These are phyloP conservation scores for Davidsoniella australis DNA, from an alignment of 2,329 filamentous ascomycete species.

Conservation along the genomic window DNA sequence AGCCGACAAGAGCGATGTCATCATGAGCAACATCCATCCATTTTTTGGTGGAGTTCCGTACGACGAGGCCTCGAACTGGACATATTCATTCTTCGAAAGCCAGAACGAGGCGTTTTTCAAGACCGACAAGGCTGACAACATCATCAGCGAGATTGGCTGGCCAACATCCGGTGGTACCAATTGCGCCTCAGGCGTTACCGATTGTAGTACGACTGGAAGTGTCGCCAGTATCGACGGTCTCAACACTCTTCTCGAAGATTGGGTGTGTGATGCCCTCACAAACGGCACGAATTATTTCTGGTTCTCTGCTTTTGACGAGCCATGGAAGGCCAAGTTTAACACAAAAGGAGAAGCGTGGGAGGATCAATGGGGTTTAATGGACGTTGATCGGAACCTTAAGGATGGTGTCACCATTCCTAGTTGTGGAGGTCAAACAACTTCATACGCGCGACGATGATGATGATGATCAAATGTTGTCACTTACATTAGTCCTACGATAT, in stretches of 20 bases:
- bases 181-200: conserved; percentile 34
- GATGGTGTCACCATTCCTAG: conserved; percentile 69
- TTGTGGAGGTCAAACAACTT: conserved; percentile 59
- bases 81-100: conserved; percentile 60
- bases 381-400: conserved; percentile 71
- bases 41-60: conserved; percentile 74
- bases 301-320: conserved; percentile 95
- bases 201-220: conserved; percentile 43
- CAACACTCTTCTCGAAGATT: conserved; percentile 73
- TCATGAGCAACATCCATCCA: conserved; percentile 95
- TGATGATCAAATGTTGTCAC: neutral
- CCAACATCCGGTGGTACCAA: conserved; percentile 65
- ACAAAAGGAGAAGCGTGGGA: conserved; percentile 60
- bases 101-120: conserved; percentile 52
- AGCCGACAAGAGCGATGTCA: conserved; percentile 56
- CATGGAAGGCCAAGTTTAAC: conserved; percentile 75
- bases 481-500: neutral
- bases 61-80: conserved; percentile 58
- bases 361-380: conserved; percentile 88
- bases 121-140: conserved; percentile 44
- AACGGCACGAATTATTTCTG: conserved; percentile 92
- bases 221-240: conserved; percentile 66
- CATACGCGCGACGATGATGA: conserved; percentile 5
- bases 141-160: conserved; percentile 89
- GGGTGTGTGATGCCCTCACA: conserved; percentile 62